Base-by-base conservation (phyloP, 192 early-diverging fungal species). In the Umbelopsis ramanniana region DNA sequence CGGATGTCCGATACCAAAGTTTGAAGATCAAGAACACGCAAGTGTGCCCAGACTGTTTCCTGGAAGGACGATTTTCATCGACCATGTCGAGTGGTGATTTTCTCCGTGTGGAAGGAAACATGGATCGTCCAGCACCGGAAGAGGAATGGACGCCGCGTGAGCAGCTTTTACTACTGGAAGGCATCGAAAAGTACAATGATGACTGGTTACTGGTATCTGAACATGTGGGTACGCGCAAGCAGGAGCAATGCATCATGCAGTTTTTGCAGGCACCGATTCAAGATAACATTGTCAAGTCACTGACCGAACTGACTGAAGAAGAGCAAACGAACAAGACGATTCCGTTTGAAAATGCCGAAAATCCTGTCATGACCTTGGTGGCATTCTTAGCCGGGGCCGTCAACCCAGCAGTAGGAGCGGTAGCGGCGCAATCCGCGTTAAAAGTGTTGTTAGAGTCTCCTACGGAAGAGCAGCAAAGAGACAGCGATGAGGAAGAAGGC, bases 201-300 rank as follows among this genome's bases (percentile, higher is more conserved):
- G 95, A 98, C 75, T 99, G 97, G 97, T 85, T 88, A 68, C 86
- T 89, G 48, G 89, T 99, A 45, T 89, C 96, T 17, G 94, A 95
- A 53, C 94, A 97, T 70, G 95, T 99, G 5, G 95, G 95, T 0
- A 94, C 92, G 14, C 84, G 92, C 38, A 91, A 90, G 3, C 91
- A 93, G 72, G 95, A 97, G 63, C 92, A 97, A 74, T 99, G 97
- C 72, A 88, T 99, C 33, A 78, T 93, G 43, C 87, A 93, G 38
- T 98, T 99, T 79, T 79, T 93, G 22, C 88, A 95, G 76, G 77
- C 97, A 69, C 97, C 97, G 8, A 94, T 98, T 26, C 93, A 94
- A 69, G 95, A 96, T 53, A 88, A 87, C 5, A 94, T 91, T 68
- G 79, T 93, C 45, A 54, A 54, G 6, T 73, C 79, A 60, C 47